Percentiles rank a stretch among this genome's conserved stretches.
Conservation (phyloP, 2,329 filamentous ascomycete species). For the Alternaria novae-zelandiae region DNA sequence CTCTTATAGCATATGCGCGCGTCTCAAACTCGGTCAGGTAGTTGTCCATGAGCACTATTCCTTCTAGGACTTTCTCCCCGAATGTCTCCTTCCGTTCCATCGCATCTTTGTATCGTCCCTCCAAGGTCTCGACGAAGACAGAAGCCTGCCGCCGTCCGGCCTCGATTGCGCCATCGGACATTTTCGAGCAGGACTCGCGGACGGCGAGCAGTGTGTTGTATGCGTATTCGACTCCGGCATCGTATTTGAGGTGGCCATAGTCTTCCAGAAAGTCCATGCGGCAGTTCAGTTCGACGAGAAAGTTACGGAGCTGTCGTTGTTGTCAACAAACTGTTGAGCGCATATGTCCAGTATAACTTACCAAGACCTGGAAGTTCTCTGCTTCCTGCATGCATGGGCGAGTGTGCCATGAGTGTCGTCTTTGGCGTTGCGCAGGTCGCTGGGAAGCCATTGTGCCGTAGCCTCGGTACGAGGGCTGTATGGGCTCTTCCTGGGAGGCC, state of each 20-base stretch:
- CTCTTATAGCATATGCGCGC: constrained; percentile 78
- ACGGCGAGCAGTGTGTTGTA: constrained; percentile 88
- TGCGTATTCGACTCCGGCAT: constrained; percentile 82
- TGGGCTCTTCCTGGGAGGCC: constrained; percentile 53
- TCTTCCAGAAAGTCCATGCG: constrained; percentile 87
- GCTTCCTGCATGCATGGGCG: constrained; percentile 53
- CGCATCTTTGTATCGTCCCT: constrained; percentile 85
- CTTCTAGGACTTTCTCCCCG: constrained; percentile 88
- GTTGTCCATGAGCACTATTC: constrained; percentile 82
- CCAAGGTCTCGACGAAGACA: constrained; percentile 90
- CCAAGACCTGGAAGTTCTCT: constrained; percentile 56
- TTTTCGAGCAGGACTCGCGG: constrained; percentile 84
- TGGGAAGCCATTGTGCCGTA: constrained; percentile 43
- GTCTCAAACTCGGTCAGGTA: constrained; percentile 87
- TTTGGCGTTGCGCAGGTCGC: constrained; percentile 39
- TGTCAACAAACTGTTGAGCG: constrained; percentile 23
- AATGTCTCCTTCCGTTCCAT: constrained; percentile 83
- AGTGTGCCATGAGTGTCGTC: constrained; percentile 57
- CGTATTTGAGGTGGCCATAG: constrained; percentile 82
- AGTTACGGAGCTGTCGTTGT: constrained; percentile 70
- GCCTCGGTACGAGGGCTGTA: constrained; percentile 40
- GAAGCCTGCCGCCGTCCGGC: constrained; percentile 83
- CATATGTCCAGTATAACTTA: constrained; percentile 18
- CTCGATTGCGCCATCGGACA: constrained; percentile 88
- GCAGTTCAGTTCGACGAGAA: constrained; percentile 84